A percentile compares a stretch with the other conserved stretches of the same genome.
phyloP scores from a whole-genome alignment of 2,329 filamentous ascomycete genomes.

The Aspergillus sp. region DNA sequence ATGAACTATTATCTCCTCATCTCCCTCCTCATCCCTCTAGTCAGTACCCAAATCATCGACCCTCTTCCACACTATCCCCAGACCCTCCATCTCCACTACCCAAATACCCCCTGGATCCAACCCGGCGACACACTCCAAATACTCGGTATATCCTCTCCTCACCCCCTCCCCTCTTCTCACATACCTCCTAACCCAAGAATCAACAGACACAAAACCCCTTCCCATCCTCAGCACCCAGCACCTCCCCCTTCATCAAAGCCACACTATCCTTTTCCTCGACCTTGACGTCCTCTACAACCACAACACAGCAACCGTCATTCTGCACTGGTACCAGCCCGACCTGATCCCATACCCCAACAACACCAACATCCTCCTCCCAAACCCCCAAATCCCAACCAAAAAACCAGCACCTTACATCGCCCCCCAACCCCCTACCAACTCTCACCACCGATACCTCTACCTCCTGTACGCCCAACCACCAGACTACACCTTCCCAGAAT shows the following conservation, averaged over 20 bases:
- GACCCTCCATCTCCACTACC: slow-evolving; percentile 23
- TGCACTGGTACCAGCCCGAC: slow-evolving; percentile 33
- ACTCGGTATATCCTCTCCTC: slow-evolving; percentile 3
- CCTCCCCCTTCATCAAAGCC: slow-evolving; percentile 16
- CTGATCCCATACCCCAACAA: slow-evolving; percentile 4
- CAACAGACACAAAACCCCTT: slow-evolving; percentile 4
- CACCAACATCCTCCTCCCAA: background rate
- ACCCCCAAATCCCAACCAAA: background rate
- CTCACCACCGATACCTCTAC: slow-evolving; percentile 36
- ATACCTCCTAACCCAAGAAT: background rate
- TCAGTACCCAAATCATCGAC: background rate
- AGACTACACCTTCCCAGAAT: slow-evolving; percentile 31
- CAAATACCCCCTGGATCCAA: slow-evolving; percentile 19
- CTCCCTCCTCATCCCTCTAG: background rate
- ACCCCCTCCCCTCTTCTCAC: background rate
- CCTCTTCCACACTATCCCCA: background rate
- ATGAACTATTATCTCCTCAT: background rate
- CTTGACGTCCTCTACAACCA: slow-evolving; percentile 25
- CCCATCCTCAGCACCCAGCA: slow-evolving; percentile 22
- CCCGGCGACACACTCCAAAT: slow-evolving; percentile 21
- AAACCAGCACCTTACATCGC: slow-evolving; percentile 27
- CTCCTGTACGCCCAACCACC: slow-evolving; percentile 32
- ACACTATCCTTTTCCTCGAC: slow-evolving; percentile 30
- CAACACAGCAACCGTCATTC: slow-evolving; percentile 18
- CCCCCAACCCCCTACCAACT: slow-evolving; percentile 30